Percentiles rank a stretch among this genome's conserved stretches.
Conservation (phyloP, 2,329 filamentous ascomycete species). For the Colletotrichum lentis region DNA sequence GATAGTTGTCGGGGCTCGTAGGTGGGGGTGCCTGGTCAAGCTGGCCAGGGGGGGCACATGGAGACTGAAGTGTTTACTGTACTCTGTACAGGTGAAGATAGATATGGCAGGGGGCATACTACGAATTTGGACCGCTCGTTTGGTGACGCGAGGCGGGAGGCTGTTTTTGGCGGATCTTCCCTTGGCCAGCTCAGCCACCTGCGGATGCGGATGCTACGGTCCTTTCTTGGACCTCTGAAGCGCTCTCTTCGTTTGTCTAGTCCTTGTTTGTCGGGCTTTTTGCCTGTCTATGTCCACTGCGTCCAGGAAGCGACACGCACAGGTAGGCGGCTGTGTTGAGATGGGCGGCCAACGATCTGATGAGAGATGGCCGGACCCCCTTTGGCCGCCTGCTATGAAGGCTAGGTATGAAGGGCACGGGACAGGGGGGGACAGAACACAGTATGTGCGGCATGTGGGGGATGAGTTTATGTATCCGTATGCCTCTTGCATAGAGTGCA, state of each 20-base stretch:
- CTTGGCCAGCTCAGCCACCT: background rate
- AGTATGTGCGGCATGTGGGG: no score
- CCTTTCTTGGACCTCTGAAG: background rate
- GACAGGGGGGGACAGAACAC: no score
- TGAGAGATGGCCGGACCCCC: background rate
- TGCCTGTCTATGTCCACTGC: no score
- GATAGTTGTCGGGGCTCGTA: background rate
- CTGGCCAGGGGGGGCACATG: background rate
- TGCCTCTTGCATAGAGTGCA: constrained; percentile 23
- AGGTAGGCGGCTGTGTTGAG: background rate
- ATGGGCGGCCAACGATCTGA: background rate
- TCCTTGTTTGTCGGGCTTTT: no score
- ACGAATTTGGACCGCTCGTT: no score
- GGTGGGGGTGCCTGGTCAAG: background rate
- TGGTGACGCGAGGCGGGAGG: constrained; percentile 2
- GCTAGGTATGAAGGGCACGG: no score
- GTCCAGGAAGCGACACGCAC: no score
- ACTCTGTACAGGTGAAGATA: no score
- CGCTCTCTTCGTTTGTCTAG: background rate
- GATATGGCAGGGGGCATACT: no score
- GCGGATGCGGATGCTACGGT: background rate
- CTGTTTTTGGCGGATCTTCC: constrained; percentile 1
- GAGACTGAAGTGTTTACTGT: no score
- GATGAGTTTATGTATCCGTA: background rate
- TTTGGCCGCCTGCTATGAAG: constrained; percentile 7